These are phyloP conservation scores for Dianthus caryophyllus DNA, from an alignment of 148 eudicot species.

Conservation along the genomic window DNA sequence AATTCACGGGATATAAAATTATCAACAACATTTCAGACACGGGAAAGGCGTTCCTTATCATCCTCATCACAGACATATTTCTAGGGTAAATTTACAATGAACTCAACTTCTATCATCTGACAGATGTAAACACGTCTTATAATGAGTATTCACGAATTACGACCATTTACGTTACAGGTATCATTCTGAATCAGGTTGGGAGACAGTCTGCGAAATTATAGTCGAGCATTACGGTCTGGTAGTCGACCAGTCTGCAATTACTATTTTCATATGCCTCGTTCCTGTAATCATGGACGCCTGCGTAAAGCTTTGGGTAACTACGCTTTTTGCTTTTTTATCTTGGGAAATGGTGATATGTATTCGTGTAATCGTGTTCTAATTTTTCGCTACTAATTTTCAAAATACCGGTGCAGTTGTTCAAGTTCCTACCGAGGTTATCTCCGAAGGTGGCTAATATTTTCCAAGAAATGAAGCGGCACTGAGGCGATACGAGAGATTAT, in stretches of 20 bases:
- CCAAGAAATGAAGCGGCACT: conserved; percentile 79
- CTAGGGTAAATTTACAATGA: conserved; percentile 58
- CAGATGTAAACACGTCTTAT: not conserved
- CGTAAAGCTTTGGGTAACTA: conserved; percentile 97
- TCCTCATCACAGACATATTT: conserved; percentile 80
- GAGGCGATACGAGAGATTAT: conserved; percentile 8
- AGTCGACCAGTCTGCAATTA: conserved; percentile 67
- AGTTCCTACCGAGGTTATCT: conserved; percentile 79
- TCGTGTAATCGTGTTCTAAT: not conserved
- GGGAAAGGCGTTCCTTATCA: conserved; percentile 91
- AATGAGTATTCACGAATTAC: not conserved
- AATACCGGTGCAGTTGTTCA: conserved; percentile 76
- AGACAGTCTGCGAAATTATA: conserved; percentile 67
- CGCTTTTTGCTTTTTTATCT: not conserved
- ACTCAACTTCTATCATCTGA: not conserved
- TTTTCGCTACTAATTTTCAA: not conserved
- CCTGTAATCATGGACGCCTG: conserved; percentile 89
- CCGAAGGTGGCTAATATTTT: conserved; percentile 68
- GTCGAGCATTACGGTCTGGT: conserved; percentile 89
- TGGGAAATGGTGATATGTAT: not conserved
- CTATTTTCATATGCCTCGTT: conserved; percentile 69
- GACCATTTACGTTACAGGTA: conserved; percentile 44
- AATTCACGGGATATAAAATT: conserved; percentile 92
- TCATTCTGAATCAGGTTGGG: conserved; percentile 99
- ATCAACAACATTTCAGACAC: conserved; percentile 83